Conservation (phyloP, 805 yeast species). For the Zygoascus biomembranicola region DNA sequence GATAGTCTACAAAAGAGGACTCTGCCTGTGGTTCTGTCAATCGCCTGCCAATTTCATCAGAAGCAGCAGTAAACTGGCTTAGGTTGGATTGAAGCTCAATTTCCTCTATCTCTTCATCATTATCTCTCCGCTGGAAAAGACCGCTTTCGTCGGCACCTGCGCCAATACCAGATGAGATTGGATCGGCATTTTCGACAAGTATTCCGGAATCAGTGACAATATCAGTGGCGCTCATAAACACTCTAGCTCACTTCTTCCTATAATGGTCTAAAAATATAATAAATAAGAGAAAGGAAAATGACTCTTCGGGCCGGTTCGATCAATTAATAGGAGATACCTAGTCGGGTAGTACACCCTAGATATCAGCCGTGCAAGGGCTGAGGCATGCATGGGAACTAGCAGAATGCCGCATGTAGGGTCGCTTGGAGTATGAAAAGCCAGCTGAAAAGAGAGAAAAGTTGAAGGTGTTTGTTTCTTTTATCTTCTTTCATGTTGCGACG, state of each 20-base stretch:
- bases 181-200: neutral
- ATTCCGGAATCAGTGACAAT: neutral
- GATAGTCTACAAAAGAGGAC: conserved; percentile 18
- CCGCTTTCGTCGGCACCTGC: neutral
- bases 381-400: conserved; percentile 36
- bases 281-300: no score
- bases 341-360: conserved; percentile 37
- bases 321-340: neutral
- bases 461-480: no score
- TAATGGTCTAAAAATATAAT: neutral
- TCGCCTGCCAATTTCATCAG: neutral
- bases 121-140: neutral
- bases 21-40: neutral
- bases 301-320: neutral
- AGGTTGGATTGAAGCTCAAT: neutral
- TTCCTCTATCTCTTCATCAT: neutral
- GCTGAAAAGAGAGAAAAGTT: no score
- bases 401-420: conserved; percentile 15
- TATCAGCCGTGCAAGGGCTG: conserved; percentile 36
- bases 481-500: no score
- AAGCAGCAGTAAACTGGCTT: neutral
- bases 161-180: neutral
- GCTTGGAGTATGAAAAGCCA: no score
- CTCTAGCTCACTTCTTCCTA: neutral
- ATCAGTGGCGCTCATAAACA: neutral